phyloP scores from a whole-genome alignment of 345 rosid genomes.

The Syzygium grande region DNA sequence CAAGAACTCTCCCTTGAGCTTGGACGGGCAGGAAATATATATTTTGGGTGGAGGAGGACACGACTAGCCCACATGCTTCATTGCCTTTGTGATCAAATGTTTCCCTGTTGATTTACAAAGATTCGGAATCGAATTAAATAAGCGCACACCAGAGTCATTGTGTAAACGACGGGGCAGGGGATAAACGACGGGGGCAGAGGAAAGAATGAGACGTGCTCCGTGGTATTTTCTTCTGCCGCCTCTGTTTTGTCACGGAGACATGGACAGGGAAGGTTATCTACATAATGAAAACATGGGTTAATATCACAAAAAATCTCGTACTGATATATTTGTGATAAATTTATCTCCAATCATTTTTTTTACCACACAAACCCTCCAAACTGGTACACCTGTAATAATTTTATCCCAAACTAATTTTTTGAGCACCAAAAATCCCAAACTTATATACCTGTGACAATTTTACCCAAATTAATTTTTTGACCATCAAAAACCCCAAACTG shows the following conservation, averaged over 20 bases:
- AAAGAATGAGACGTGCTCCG: neutral
- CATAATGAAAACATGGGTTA: neutral
- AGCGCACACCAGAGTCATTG: neutral
- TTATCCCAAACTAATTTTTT: no score
- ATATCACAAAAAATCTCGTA: no score
- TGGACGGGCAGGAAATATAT: neutral
- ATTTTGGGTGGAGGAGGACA: conserved; percentile 11
- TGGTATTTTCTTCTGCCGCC: neutral
- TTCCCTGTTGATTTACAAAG: conserved; percentile 28
- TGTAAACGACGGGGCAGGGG: neutral
- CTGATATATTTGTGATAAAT: no score
- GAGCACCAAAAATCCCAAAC: no score
- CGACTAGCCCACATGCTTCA: conserved; percentile 45
- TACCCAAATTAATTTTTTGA: no score
- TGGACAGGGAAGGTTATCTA: neutral
- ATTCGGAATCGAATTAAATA: neutral
- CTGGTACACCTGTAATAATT: no score
- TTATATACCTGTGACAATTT: no score
- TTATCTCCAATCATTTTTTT: no score
- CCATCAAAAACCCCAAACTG: no score
- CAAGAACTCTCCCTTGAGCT: neutral
- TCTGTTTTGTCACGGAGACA: neutral
- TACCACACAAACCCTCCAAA: no score
- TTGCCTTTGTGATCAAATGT: conserved; percentile 40
- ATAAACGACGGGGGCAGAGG: neutral